These are phyloP conservation scores for Scheffersomyces segobiensis DNA, from an alignment of 1,139 yeast species.

Conservation along the genomic window DNA sequence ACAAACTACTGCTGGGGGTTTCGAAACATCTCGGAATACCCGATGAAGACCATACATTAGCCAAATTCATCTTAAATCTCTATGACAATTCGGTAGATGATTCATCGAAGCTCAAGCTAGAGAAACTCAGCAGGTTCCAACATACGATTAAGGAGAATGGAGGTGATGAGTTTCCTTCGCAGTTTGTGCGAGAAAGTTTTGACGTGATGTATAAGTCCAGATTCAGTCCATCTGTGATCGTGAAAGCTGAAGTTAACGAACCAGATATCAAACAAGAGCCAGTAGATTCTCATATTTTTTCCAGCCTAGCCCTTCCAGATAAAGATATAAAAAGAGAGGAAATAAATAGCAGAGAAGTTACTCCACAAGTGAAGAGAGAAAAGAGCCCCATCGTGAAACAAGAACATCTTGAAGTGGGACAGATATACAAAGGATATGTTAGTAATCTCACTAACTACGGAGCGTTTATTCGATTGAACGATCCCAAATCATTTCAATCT, in stretches of 20 bases:
- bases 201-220: slow-evolving; percentile 24
- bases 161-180: slow-evolving; percentile 57
- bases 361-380: slow-evolving; percentile 3
- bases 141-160: slow-evolving; percentile 56
- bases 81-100: slow-evolving; percentile 33
- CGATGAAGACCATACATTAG: slow-evolving; percentile 48
- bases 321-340: not conserved
- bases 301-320: slow-evolving; percentile 1
- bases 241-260: slow-evolving; percentile 2
- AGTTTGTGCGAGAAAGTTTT: slow-evolving; percentile 39
- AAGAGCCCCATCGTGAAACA: slow-evolving; percentile 1
- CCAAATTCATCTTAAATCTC: slow-evolving; percentile 57
- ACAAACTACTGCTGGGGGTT: not conserved
- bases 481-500: slow-evolving; percentile 24
- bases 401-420: slow-evolving; percentile 33
- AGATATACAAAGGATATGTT: slow-evolving; percentile 62
- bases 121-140: slow-evolving; percentile 34
- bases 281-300: not conserved
- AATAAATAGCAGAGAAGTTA: not conserved
- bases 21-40: slow-evolving; percentile 11
- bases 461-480: slow-evolving; percentile 58
- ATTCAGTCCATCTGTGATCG: slow-evolving; percentile 8
- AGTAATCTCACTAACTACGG: slow-evolving; percentile 68
- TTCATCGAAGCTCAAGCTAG: slow-evolving; percentile 5
- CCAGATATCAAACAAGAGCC: not conserved